Evolutionary conservation across 2,329 filamentous ascomycete genomes (phyloP), one percentile per base, ranked within the genome.

Genomic region (Capronia coronata): DNA sequence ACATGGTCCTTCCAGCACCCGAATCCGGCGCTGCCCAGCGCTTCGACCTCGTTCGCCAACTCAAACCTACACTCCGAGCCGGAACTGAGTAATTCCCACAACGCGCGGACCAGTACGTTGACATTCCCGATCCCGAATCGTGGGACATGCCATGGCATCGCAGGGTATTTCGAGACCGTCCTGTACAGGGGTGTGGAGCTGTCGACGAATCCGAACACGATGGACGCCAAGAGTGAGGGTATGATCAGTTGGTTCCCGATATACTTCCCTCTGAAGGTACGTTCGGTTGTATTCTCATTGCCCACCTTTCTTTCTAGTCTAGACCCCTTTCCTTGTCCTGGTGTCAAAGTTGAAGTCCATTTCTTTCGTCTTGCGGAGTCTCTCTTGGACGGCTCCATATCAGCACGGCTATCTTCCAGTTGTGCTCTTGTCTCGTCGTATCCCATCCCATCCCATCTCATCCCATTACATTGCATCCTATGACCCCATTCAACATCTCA

Each of bases 221-320:
- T 98, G 70, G 87, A 93, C 48, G 73, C 74, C 49, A 97, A 97
- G 78, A 95, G 89, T 74, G 86, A 85, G 64, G 90, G 94, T 62
- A 98, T 98, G 94, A 94, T 96, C 57, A 94, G 87, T 48, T 98
- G 93, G 93, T 98, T 98, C 66, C 93, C 93, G 1, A 97, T 98
- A 23, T 96, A 91, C 71, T 98, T 98, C 65, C 93, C 94, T 0
- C 71, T 98, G 11, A 94, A 93, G 81, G 89, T 90, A 42, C 14
- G 40, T 43, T 5, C 18, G 14, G 9, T n/a, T 16, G 13, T 11
- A 25, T 23, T 23, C 3, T 23, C 38, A 41, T n/a, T n/a, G 29
- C 13, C 3, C 11, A 11, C n/a, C 13, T 32, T 32, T 32, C 3
- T 32, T 6, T 32, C 29, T 7, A 27, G 5, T 27, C 25, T 27